Conservation (phyloP, 108 stramenopile species). For the Cylindrotheca fusiformis region DNA sequence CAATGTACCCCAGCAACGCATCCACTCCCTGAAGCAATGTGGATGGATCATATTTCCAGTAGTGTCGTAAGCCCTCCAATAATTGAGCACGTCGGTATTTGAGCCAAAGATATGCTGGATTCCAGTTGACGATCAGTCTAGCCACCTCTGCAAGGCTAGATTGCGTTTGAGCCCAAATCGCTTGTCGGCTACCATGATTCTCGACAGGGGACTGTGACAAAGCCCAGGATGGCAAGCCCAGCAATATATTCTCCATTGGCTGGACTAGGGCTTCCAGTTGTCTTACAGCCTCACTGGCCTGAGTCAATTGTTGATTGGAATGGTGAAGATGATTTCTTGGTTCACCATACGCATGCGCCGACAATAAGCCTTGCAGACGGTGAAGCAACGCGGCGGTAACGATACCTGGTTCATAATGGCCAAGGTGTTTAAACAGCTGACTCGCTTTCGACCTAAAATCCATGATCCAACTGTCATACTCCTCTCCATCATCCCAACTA, state of each 20-base stretch:
- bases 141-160: constrained; percentile 62
- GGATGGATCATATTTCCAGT: constrained; percentile 80
- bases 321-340: constrained; percentile 65
- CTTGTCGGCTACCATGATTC: constrained; percentile 3
- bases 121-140: constrained; percentile 65
- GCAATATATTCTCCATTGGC: constrained; percentile 77
- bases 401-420: constrained; percentile 61
- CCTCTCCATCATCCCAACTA: constrained; percentile 82
- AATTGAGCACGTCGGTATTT: constrained; percentile 70
- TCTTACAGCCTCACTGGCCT: constrained; percentile 60
- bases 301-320: constrained; percentile 61
- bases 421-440: constrained; percentile 64
- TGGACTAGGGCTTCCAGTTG: constrained; percentile 73
- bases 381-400: constrained; percentile 46
- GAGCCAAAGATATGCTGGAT: constrained; percentile 75
- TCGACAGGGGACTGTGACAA: constrained; percentile 18
- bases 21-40: constrained; percentile 76
- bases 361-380: constrained; percentile 43
- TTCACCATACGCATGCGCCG: constrained; percentile 64
- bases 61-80: constrained; percentile 67
- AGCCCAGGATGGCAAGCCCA: constrained; percentile 70
- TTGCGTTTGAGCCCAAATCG: constrained; percentile 46
- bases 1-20: constrained; percentile 62
- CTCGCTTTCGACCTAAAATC: constrained; percentile 78
- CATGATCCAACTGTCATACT: constrained; percentile 69